phyloP scores from a whole-genome alignment of 2,329 filamentous ascomycete species.

The Ophiostoma pallidulum region DNA sequence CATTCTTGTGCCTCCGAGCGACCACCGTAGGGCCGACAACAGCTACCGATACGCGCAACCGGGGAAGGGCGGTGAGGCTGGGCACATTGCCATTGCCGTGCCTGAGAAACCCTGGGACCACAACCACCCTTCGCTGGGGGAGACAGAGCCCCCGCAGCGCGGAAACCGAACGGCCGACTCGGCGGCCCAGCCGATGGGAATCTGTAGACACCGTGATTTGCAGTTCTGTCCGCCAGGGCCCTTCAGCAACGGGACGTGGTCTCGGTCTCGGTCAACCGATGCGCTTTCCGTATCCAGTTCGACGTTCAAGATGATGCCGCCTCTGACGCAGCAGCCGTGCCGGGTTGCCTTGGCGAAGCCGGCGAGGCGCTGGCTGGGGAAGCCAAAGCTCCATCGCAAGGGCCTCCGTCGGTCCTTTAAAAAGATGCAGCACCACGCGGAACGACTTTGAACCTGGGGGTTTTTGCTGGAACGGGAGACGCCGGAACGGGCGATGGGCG shows the following conservation, averaged over 20 bases:
- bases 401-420: neutral
- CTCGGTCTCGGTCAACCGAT: neutral
- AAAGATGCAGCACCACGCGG: neutral
- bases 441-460: no score
- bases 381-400: constrained; percentile 1
- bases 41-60: neutral
- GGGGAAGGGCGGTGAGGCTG: neutral
- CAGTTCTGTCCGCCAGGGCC: no score
- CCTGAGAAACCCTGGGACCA: no score
- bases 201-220: no score
- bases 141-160: no score
- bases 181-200: no score
- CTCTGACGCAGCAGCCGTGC: neutral
- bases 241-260: neutral
- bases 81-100: no score
- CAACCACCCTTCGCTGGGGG: no score
- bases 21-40: no score
- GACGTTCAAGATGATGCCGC: constrained; percentile 21
- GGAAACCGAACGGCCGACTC: no score
- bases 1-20: neutral
- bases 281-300: neutral
- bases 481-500: no score
- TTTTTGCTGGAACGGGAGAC: no score
- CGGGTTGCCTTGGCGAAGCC: neutral
- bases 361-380: constrained; percentile 3